Conservation (phyloP, 805 yeast genomes). For the Novakomyces olei region DNA sequence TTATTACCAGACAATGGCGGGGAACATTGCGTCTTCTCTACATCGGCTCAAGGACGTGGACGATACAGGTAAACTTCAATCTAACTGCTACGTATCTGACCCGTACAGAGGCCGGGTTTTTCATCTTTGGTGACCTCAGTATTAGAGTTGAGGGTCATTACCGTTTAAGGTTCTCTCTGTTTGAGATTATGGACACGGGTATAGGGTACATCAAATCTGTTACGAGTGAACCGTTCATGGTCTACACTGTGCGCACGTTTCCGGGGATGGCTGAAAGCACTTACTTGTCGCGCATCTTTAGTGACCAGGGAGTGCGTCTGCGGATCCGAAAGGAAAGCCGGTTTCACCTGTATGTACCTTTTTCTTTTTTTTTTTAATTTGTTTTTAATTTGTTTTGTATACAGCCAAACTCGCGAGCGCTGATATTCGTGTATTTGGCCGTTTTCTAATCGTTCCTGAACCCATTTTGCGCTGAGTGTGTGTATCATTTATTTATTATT, state of each 20-base stretch:
- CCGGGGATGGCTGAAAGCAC: slow-evolving; percentile 11
- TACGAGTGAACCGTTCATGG: slow-evolving; percentile 8
- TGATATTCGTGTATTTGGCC: no score
- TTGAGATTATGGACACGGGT: slow-evolving; percentile 10
- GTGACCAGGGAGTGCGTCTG: slow-evolving; percentile 11
- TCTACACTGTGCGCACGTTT: slow-evolving; percentile 8
- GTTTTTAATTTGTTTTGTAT: no score
- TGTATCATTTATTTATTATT: no score
- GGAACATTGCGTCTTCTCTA: slow-evolving; percentile 10
- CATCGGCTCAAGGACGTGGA: slow-evolving; percentile 9
- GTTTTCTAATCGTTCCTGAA: no score
- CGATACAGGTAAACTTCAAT: no score
- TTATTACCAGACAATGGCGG: slow-evolving; percentile 10
- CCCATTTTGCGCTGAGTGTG: no score
- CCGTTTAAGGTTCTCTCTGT: slow-evolving; percentile 9
- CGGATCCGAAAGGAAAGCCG: slow-evolving; percentile 9
- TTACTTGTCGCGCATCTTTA: slow-evolving; percentile 9
- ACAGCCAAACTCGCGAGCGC: no score
- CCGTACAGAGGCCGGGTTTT: slow-evolving; percentile 11
- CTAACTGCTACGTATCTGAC: no score
- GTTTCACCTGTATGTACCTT: no score
- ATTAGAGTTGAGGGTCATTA: slow-evolving; percentile 10
- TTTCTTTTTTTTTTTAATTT: no score
- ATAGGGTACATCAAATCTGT: slow-evolving; percentile 8
- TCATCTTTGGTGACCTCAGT: slow-evolving; percentile 11